A percentile compares a stretch with the other conserved stretches of the same genome.
Conservation (phyloP, 2,329 filamentous ascomycete species). For the Orbilia brochopaga region DNA sequence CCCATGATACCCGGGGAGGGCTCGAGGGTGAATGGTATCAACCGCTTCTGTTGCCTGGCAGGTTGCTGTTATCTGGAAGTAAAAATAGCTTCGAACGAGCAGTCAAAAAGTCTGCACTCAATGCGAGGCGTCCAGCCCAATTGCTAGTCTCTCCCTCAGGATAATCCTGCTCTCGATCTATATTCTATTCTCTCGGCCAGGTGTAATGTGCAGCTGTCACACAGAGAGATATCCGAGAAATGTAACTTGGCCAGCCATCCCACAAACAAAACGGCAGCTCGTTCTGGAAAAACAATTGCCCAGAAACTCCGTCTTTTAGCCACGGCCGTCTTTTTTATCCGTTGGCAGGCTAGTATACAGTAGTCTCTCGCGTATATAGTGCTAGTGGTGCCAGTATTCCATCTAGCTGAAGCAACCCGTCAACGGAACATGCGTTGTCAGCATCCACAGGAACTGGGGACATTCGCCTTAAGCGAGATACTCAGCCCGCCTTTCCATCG, state of each 20-base stretch:
- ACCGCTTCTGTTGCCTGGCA: conserved; percentile 7
- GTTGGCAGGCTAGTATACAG: background rate
- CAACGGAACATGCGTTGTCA: background rate
- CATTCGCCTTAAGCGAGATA: no score
- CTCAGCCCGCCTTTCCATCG: no score
- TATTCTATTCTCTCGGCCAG: no score
- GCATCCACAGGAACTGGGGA: background rate
- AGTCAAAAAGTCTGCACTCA: background rate
- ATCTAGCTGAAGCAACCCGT: background rate
- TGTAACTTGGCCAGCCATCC: no score
- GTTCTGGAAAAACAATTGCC: conserved; percentile 2
- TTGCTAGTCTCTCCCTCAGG: background rate
- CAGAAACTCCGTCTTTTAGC: background rate
- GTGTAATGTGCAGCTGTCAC: no score
- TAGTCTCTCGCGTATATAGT: conserved; percentile 4
- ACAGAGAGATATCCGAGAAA: conserved; percentile 30
- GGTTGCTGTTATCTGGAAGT: conserved; percentile 11
- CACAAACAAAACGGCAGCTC: no score
- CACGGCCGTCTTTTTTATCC: conserved; percentile 20
- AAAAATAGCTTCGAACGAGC: conserved; percentile 34
- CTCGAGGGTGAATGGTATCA: no score
- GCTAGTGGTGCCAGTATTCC: background rate
- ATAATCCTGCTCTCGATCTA: no score
- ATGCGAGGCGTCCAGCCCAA: conserved; percentile 16
- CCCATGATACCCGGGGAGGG: no score